A percentile compares a stretch with the other conserved stretches of the same genome.
Evolutionary conservation across 179 eudicot genomes (phyloP).

Genomic region (Gypsophila paniculata): DNA sequence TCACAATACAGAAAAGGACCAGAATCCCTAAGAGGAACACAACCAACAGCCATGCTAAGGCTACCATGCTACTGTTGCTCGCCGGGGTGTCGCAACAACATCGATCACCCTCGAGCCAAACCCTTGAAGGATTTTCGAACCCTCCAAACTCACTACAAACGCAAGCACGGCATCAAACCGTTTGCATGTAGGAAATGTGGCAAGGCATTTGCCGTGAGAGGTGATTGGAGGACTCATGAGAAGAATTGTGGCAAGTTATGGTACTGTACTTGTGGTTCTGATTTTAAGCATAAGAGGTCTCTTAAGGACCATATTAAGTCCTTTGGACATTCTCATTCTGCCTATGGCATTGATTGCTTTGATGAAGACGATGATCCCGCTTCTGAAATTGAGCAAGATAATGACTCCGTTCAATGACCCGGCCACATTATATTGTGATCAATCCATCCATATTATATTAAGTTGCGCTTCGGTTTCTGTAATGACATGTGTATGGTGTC

Average conservation of each 20-base stretch:
- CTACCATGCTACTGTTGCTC: constrained; percentile 87
- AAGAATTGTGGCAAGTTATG: constrained; percentile 82
- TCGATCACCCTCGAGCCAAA: constrained; percentile 68
- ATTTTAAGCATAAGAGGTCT: constrained; percentile 84
- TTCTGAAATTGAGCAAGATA: constrained; percentile 42
- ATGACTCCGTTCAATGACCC: constrained; percentile 25
- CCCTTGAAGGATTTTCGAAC: constrained; percentile 81
- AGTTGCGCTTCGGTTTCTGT: neutral
- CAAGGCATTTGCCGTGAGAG: constrained; percentile 70
- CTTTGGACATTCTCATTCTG: constrained; percentile 62
- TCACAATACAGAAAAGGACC: constrained; percentile 76
- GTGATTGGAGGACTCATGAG: constrained; percentile 87
- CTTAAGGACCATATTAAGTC: constrained; percentile 76
- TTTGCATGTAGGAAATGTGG: constrained; percentile 65
- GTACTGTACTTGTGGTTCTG: constrained; percentile 79
- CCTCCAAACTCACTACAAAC: constrained; percentile 80
- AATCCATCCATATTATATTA: neutral
- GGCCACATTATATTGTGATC: too few relatives aligned
- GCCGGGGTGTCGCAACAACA: constrained; percentile 80
- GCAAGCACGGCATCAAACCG: constrained; percentile 72
- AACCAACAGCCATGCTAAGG: constrained; percentile 77
- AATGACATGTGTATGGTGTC: neutral
- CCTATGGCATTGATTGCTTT: constrained; percentile 40
- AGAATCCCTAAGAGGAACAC: constrained; percentile 64
- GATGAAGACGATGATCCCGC: constrained; percentile 47